Conservation (phyloP, 2,329 filamentous ascomycete species). For the Stachybotrys chlorohalonatus region DNA sequence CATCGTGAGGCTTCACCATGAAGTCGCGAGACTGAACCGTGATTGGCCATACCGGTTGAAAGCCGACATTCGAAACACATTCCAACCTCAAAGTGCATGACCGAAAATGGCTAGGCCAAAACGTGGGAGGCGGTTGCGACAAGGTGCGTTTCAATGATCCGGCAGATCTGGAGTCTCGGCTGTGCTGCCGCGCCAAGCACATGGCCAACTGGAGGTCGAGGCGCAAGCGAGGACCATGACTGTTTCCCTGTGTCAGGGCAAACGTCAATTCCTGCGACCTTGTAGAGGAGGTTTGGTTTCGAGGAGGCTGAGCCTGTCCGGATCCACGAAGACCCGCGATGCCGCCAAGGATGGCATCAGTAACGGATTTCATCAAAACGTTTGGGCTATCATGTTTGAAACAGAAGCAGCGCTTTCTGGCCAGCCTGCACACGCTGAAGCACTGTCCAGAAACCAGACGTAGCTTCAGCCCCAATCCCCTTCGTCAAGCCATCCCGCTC, state of each 20-base stretch:
- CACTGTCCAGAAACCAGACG: not conserved
- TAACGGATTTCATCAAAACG: not conserved
- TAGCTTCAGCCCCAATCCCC: not conserved
- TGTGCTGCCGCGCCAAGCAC: not conserved
- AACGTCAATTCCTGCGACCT: not conserved
- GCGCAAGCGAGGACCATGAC: not conserved
- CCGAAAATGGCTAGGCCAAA: not conserved
- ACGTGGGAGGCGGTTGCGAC: not conserved
- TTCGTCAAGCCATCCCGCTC: not conserved
- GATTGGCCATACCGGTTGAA: not conserved
- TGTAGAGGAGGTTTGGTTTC: not conserved
- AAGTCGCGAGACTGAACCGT: not conserved
- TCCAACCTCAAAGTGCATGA: not conserved
- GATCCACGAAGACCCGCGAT: not conserved
- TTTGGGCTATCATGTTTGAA: not conserved
- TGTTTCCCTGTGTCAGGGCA: not conserved
- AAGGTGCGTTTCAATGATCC: not conserved
- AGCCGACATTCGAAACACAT: not conserved
- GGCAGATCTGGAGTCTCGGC: not conserved
- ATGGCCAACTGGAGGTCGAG: not conserved
- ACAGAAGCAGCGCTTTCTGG: not conserved
- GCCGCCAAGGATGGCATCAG: not conserved
- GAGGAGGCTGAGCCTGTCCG: not conserved
- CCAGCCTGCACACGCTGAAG: not conserved
- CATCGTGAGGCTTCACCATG: not conserved